These are phyloP conservation scores for Sarcodon sp. DNA, from an alignment of 768 basidiomycete species.

Conservation along the genomic window DNA sequence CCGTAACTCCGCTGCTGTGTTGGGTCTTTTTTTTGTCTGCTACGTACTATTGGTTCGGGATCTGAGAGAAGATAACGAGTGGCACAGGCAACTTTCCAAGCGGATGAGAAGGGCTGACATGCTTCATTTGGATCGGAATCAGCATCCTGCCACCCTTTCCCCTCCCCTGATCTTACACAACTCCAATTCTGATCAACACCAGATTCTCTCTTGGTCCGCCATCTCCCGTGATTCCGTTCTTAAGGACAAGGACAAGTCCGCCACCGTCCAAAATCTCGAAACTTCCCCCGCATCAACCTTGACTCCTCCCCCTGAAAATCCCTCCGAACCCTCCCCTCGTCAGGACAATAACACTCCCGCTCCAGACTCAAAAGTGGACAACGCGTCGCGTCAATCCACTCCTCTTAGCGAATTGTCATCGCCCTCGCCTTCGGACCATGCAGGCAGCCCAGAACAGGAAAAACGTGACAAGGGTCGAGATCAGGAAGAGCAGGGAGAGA, in stretches of 20 bases:
- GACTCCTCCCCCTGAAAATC: background rate
- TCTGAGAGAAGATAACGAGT: too few species aligned
- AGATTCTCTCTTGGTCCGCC: conserved; percentile 13
- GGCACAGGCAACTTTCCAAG: too few species aligned
- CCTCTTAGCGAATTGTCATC: conserved; percentile 72
- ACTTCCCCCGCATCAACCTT: conserved; percentile 2
- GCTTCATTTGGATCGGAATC: conserved; percentile 22
- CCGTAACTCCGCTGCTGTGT: too few species aligned
- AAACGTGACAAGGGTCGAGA: conserved; percentile 28
- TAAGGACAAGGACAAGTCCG: conserved; percentile 7
- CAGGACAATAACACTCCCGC: background rate
- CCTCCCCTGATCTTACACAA: conserved; percentile 11
- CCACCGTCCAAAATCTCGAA: conserved; percentile 1
- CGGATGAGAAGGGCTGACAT: conserved; percentile 7
- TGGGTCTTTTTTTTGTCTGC: too few species aligned
- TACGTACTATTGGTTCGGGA: too few species aligned
- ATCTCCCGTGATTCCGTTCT: conserved; percentile 11
- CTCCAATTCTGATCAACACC: conserved; percentile 13
- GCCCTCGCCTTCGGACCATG: conserved; percentile 20
- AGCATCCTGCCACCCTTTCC: conserved; percentile 9
- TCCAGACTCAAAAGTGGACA: conserved; percentile 13
- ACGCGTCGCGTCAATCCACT: conserved; percentile 45
- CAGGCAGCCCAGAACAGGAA: conserved; percentile 24
- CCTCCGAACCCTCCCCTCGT: conserved; percentile 7
- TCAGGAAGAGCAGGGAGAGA: conserved; percentile 7